Percentiles rank a stretch among this genome's conserved stretches.
phyloP scores from a whole-genome alignment of 371 early-diverging fungal genomes.

The Phascolomyces articulosus region DNA sequence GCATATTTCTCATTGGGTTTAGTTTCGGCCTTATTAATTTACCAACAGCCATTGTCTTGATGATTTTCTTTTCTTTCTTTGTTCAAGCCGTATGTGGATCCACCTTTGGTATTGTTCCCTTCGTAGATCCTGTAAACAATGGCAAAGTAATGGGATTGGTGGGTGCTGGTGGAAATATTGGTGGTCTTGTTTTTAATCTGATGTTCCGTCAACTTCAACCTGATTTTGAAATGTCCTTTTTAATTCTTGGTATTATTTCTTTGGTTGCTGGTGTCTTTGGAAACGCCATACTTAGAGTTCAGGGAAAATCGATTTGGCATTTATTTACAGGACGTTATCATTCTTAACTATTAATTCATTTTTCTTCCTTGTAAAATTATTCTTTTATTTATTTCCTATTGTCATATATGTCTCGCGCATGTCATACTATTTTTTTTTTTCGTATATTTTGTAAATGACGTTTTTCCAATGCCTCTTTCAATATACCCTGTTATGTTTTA shows the following conservation, averaged over 20 bases:
- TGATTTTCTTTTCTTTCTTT: slow-evolving; percentile 48
- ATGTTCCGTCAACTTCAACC: slow-evolving; percentile 17
- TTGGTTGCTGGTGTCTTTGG: slow-evolving; percentile 18
- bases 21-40: slow-evolving; percentile 21
- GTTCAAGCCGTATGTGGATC: slow-evolving; percentile 39
- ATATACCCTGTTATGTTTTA: no score
- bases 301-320: slow-evolving; percentile 17
- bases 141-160: slow-evolving; percentile 31
- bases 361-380: no score
- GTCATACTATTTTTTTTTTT: no score
- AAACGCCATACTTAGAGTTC: slow-evolving; percentile 12
- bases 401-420: no score
- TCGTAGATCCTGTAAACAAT: slow-evolving; percentile 19
- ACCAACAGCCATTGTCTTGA: slow-evolving; percentile 28
- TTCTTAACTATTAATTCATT: no score
- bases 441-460: no score
- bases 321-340: not conserved
- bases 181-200: slow-evolving; percentile 23
- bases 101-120: slow-evolving; percentile 29
- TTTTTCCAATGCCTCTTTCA: no score
- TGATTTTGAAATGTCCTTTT: slow-evolving; percentile 15
- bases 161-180: slow-evolving; percentile 40
- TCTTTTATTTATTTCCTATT: no score
- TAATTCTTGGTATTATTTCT: slow-evolving; percentile 18
- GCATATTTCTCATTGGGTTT: slow-evolving; percentile 29